Conservation (phyloP, 176 grass and related monocot species). For the Chloris gayana region DNA sequence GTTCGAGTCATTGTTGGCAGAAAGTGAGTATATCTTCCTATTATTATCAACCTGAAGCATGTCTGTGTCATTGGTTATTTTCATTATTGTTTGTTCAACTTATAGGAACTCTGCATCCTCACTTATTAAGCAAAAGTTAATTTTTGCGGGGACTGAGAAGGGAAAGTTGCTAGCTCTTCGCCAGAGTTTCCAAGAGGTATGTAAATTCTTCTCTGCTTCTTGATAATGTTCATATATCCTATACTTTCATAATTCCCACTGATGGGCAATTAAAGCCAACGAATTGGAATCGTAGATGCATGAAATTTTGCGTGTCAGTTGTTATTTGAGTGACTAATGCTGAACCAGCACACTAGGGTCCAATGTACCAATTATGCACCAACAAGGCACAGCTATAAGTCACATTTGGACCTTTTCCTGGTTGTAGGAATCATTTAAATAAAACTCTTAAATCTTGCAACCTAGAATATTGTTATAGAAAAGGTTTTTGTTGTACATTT, state of each 20-base stretch:
- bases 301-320: not conserved
- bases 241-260: not conserved
- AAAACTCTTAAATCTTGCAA: not conserved
- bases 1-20: conserved; percentile 84
- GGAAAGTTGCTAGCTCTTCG: conserved; percentile 89
- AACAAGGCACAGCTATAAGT: not conserved
- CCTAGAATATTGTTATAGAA: conserved; percentile 1
- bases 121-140: conserved; percentile 88
- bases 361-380: not conserved
- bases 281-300: conserved; percentile 7
- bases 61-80: not conserved
- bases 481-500: not conserved
- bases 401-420: conserved; percentile 12
- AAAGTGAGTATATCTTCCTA: conserved; percentile 61
- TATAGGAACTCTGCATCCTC: conserved; percentile 85
- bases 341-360: not conserved
- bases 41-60: conserved; percentile 17
- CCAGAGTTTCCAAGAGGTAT: conserved; percentile 88
- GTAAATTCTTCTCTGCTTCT: conserved; percentile 7
- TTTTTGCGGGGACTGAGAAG: conserved; percentile 93
- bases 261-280: not conserved
- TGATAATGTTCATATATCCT: not conserved
- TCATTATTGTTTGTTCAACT: conserved; percentile 16
- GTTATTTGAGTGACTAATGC: not conserved
- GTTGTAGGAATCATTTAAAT: not conserved